phyloP scores from a whole-genome alignment of 192 early-diverging fungal species.

The Entomortierella lignicola region DNA sequence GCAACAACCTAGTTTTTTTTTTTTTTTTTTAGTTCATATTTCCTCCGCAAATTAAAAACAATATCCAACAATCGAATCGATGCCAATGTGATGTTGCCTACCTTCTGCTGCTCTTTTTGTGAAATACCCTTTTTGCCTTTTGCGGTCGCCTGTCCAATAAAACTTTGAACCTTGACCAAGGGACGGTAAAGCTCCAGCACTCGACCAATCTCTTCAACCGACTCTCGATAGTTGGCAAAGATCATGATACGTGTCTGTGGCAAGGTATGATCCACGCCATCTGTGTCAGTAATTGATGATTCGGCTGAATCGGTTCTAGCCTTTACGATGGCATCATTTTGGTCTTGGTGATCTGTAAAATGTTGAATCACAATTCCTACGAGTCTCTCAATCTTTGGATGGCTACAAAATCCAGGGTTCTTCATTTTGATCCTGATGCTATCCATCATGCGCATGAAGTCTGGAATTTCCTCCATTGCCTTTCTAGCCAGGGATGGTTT shows the following conservation, averaged over 20 bases:
- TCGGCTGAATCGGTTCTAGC: not conserved
- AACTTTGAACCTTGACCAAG: conserved; percentile 72
- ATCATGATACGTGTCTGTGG: conserved; percentile 78
- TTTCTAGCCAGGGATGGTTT: conserved; percentile 33
- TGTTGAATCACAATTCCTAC: conserved; percentile 74
- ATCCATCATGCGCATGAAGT: conserved; percentile 55
- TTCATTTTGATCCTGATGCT: conserved; percentile 48
- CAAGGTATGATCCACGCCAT: not conserved
- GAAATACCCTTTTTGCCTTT: conserved; percentile 78
- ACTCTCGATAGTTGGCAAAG: conserved; percentile 86
- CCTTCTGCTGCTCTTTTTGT: conserved; percentile 88
- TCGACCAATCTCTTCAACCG: conserved; percentile 85
- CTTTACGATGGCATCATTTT: not conserved
- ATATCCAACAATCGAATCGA: no score
- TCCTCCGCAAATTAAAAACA: no score
- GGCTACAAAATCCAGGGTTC: conserved; percentile 65
- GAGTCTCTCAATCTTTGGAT: conserved; percentile 86
- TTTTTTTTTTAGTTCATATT: no score
- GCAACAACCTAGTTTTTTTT: conserved; percentile 71
- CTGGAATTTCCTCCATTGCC: conserved; percentile 51
- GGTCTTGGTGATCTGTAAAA: conserved; percentile 64
- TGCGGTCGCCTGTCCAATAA: conserved; percentile 82
- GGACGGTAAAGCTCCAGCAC: conserved; percentile 74
- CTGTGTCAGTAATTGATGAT: not conserved
- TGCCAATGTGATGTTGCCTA: no score